A percentile compares a stretch with the other conserved stretches of the same genome.
phyloP scores from a whole-genome alignment of 2,329 filamentous ascomycete genomes.

The Albifimbria verrucaria region DNA sequence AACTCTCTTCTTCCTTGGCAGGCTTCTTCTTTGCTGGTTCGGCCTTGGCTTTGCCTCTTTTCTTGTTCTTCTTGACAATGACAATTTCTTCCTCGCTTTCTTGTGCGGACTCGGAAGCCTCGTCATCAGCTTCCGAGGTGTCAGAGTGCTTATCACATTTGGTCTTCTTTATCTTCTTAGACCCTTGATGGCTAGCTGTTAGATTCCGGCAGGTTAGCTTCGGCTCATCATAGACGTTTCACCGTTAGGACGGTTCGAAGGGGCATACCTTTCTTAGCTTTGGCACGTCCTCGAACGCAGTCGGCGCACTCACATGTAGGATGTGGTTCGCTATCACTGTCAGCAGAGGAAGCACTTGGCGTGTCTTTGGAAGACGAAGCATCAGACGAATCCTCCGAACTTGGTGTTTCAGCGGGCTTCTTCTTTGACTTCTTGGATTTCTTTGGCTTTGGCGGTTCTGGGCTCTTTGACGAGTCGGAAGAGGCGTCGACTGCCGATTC shows the following conservation, averaged over 20 bases:
- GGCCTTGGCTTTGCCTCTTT: conserved; percentile 13
- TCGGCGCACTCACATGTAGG: conserved; percentile 23
- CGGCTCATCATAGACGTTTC: conserved; percentile 5
- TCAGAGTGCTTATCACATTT: conserved; percentile 16
- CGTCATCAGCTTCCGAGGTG: conserved; percentile 19
- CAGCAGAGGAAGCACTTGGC: background rate
- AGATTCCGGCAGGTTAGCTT: background rate
- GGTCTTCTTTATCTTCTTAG: conserved; percentile 16
- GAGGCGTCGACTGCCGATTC: conserved; percentile 7
- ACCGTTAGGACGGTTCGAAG: too few species aligned
- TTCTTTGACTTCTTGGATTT: conserved; percentile 15
- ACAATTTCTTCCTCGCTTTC: conserved; percentile 11
- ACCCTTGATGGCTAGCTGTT: conserved; percentile 8
- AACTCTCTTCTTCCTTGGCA: background rate
- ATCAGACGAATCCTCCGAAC: background rate
- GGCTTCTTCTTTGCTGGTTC: conserved; percentile 7
- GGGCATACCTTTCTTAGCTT: conserved; percentile 12
- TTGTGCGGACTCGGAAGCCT: conserved; percentile 20
- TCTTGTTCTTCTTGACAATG: conserved; percentile 7
- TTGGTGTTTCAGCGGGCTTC: conserved; percentile 7
- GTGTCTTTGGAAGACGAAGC: background rate
- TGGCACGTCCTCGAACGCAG: conserved; percentile 15
- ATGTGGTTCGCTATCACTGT: conserved; percentile 28
- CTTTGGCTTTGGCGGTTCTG: too few species aligned
- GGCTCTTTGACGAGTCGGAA: conserved; percentile 3